Evolutionary conservation across 257 asterid species (phyloP), one percentile per base, ranked within the genome.

Genomic region (Marsdenia floribunda): DNA sequence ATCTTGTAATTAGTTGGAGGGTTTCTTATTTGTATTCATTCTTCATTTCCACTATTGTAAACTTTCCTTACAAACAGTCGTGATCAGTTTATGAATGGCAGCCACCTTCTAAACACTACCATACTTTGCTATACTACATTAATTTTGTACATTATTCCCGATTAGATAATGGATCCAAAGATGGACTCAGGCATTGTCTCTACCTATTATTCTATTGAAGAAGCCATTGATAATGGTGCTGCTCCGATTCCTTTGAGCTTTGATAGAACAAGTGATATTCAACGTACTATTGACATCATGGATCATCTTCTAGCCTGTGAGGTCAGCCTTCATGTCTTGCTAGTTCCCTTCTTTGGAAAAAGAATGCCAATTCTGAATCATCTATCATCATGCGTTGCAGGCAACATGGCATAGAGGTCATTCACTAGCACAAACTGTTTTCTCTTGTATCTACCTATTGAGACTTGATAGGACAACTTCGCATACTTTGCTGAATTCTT

Each of bases 351-450:
- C 18, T 21, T 14, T 44, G 72, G 55, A 33, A 49, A 54, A 35
- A 50, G 22, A 26, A 65, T 53, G 52, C 67, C 15, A 68, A 33
- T 72, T 40, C 59, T 71, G 57, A 71, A 33, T 16, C 16, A 42
- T 71, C 61, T 70, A 4, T 64, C 18, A 49, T 70, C 68, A 73
- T 75, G 71, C 73, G 12, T 59, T 77, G 85, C 90, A 95, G 99
- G 99, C 98, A 54, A 95, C 99, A 80, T 95, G 99, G 99, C 99
- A 95, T 79, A 92, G 86, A 80, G 99, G 99, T 84, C 96, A 96
- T 77, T 86, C 99, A 73, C 85, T 95, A 73, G 93, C 97, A 70
- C 98, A 95, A 83, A 95, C 97, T 19, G 96, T 95, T 37, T 95
- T 85, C 83, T 95, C 99, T 65, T 88, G 96, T 88, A 84, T 92